Conservation (phyloP, 352 stramenopile genomes). For the Phytophthora cryptogea region DNA sequence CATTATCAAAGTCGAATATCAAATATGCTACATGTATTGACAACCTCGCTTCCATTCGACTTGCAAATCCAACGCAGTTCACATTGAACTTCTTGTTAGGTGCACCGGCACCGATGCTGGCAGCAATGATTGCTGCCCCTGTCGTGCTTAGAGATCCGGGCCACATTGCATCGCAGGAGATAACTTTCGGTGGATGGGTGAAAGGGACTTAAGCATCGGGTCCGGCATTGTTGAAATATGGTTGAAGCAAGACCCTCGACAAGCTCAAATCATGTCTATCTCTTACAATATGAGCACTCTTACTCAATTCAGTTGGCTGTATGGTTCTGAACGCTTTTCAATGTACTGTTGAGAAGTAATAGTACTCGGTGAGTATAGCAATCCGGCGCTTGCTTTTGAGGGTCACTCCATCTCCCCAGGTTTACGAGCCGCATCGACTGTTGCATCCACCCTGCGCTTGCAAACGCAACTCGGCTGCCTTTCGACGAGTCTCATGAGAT, state of each 20-base stretch:
- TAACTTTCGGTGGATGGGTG: slow-evolving; percentile 11
- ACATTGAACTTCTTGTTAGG: not conserved
- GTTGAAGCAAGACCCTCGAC: slow-evolving; percentile 3
- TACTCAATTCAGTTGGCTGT: not conserved
- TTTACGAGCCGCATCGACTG: slow-evolving; percentile 12
- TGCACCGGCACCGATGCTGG: not conserved
- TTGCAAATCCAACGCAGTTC: not conserved
- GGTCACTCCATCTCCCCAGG: not conserved
- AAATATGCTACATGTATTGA: slow-evolving; percentile 9
- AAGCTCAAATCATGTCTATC: not conserved
- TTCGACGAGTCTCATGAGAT: slow-evolving; percentile 7
- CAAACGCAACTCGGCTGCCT: not conserved
- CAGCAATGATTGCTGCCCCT: too few species aligned
- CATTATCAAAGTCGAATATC: slow-evolving; percentile 15
- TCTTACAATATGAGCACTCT: not conserved
- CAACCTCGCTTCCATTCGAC: slow-evolving; percentile 3
- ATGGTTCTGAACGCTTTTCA: not conserved
- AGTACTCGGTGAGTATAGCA: not conserved
- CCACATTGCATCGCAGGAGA: slow-evolving; percentile 10
- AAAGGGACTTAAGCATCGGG: not conserved
- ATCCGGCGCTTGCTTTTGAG: slow-evolving; percentile 7
- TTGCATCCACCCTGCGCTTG: slow-evolving; percentile 14
- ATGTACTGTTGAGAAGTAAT: not conserved
- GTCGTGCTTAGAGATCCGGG: slow-evolving; percentile 21
- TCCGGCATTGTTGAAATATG: slow-evolving; percentile 11